Conservation (phyloP, 805 yeast genomes). For the Hanseniaspora occidentalis region DNA sequence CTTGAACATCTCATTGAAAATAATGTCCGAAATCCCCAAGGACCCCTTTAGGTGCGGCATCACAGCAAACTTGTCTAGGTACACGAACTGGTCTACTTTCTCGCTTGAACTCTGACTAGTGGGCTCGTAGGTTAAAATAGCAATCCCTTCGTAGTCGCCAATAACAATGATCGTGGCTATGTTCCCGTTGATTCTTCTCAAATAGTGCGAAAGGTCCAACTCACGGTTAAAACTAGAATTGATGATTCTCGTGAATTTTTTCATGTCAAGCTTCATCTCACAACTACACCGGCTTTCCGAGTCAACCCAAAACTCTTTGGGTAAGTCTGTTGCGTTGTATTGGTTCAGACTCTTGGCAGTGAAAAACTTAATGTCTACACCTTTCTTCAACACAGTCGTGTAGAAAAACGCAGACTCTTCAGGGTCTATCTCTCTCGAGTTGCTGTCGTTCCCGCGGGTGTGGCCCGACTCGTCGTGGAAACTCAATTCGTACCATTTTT, state of each 20-base stretch:
- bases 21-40: slow-evolving; percentile 85
- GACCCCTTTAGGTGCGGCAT: slow-evolving; percentile 75
- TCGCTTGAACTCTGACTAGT: slow-evolving; percentile 19
- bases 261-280: slow-evolving; percentile 36
- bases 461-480: slow-evolving; percentile 5
- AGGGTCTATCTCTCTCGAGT: slow-evolving; percentile 11
- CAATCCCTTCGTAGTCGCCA: slow-evolving; percentile 94
- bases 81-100: slow-evolving; percentile 38
- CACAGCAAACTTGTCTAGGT: slow-evolving; percentile 91
- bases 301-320: slow-evolving; percentile 7
- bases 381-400: slow-evolving; percentile 72
- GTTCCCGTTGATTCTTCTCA: slow-evolving; percentile 47
- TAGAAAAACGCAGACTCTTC: slow-evolving; percentile 14
- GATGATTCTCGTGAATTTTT: slow-evolving; percentile 46
- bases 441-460: slow-evolving; percentile 2
- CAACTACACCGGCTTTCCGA: slow-evolving; percentile 30
- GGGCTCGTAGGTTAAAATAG: slow-evolving; percentile 76
- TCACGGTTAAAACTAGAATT: slow-evolving; percentile 68
- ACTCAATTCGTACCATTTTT: slow-evolving; percentile 13
- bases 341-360: slow-evolving; percentile 12
- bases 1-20: slow-evolving; percentile 66
- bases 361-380: slow-evolving; percentile 33
- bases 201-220: slow-evolving; percentile 55
- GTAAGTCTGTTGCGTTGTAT: slow-evolving; percentile 19
- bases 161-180: slow-evolving; percentile 73